Conservation (phyloP, 2,329 filamentous ascomycete genomes). For the Colletotrichum spaethianum region DNA sequence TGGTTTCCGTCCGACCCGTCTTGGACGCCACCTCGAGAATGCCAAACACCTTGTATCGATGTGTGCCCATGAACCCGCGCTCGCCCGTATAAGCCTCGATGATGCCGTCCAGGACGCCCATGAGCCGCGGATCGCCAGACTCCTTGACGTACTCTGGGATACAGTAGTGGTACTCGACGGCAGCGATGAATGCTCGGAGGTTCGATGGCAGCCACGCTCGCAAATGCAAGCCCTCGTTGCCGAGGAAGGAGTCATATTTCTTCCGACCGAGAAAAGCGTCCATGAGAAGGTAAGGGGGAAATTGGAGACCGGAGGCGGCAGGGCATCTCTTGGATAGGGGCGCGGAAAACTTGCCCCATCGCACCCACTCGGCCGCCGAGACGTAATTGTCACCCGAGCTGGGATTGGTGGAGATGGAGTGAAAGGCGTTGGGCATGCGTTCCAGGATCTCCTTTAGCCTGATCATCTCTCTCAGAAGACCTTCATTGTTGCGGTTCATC, state of each 20-base stretch:
- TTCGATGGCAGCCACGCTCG: conserved; percentile 69
- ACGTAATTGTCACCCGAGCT: conserved; percentile 66
- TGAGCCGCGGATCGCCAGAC: conserved; percentile 63
- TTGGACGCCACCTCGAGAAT: conserved; percentile 68
- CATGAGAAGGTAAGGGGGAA: conserved; percentile 68
- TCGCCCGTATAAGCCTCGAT: conserved; percentile 70
- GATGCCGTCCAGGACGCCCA: conserved; percentile 68
- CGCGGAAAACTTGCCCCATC: conserved; percentile 66
- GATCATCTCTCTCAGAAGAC: conserved; percentile 64
- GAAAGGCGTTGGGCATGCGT: conserved; percentile 67
- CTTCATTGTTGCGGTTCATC: conserved; percentile 66
- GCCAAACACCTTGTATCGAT: conserved; percentile 71
- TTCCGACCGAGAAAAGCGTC: conserved; percentile 68
- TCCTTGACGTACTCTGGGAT: conserved; percentile 67
- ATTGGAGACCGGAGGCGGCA: conserved; percentile 65
- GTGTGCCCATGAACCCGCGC: conserved; percentile 69
- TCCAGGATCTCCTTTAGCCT: conserved; percentile 67
- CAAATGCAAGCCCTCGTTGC: conserved; percentile 65
- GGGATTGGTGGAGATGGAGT: conserved; percentile 67
- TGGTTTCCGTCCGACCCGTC: conserved; percentile 66
- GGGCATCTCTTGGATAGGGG: conserved; percentile 65
- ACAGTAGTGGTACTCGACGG: conserved; percentile 68
- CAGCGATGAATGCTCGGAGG: conserved; percentile 67
- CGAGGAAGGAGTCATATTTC: conserved; percentile 66
- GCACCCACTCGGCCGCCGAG: conserved; percentile 63